Percentiles rank a stretch among this genome's conserved stretches.
These are phyloP conservation scores for Picochlorum sp. DNA, from an alignment of 139 green algal genomes.

Conservation along the genomic window DNA sequence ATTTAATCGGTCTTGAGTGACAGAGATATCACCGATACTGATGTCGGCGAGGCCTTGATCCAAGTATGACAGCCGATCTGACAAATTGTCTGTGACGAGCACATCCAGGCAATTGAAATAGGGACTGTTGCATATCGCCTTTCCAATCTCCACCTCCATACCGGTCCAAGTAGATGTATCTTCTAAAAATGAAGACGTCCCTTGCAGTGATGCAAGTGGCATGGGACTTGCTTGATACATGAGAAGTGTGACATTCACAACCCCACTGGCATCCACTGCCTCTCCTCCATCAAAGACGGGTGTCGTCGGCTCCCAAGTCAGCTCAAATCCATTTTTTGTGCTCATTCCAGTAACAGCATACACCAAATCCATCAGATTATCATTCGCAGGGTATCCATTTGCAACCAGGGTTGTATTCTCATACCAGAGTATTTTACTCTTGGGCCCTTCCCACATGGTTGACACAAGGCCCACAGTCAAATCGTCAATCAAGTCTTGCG, in stretches of 20 bases:
- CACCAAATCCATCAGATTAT: background rate
- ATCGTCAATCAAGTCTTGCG: background rate
- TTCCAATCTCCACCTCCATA: slow-evolving; percentile 9
- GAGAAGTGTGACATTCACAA: background rate
- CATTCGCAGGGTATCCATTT: slow-evolving; percentile 1
- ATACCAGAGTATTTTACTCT: slow-evolving; percentile 2
- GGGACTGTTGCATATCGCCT: slow-evolving; percentile 5
- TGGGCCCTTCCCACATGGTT: background rate
- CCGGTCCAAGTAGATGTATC: background rate
- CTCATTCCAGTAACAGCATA: background rate
- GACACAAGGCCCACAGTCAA: slow-evolving; percentile 1
- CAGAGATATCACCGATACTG: slow-evolving; percentile 4
- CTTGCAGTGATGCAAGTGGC: slow-evolving; percentile 6
- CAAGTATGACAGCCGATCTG: slow-evolving; percentile 1
- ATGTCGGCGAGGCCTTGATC: slow-evolving; percentile 5
- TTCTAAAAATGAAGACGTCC: background rate
- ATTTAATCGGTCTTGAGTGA: slow-evolving; percentile 5
- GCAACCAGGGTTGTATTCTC: slow-evolving; percentile 6
- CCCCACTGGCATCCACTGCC: background rate
- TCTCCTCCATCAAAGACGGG: background rate
- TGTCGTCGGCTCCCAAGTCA: background rate
- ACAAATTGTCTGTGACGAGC: background rate
- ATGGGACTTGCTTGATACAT: background rate
- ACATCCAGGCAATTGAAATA: slow-evolving; percentile 6
- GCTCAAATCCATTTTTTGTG: slow-evolving; percentile 1